Evolutionary conservation across 2,329 filamentous ascomycete genomes (phyloP).

Genomic region (Phaeoacremonium minimum): DNA sequence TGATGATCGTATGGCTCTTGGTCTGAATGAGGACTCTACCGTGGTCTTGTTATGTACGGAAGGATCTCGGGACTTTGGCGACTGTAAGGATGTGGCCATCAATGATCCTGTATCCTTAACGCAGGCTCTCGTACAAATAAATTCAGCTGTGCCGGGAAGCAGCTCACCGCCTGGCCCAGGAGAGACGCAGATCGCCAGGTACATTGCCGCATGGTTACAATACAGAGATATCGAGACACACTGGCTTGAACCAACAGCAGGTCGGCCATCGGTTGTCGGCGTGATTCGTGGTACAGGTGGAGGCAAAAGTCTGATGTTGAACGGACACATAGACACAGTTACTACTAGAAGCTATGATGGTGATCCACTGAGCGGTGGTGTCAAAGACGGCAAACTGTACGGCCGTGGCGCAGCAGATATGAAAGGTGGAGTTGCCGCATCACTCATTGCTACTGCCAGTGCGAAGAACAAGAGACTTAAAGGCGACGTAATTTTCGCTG

Average conservation of each 20-base stretch:
- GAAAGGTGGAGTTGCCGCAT: slow-evolving; percentile 46
- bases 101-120: slow-evolving; percentile 38
- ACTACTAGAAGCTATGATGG: slow-evolving; percentile 39
- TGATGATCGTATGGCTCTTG: slow-evolving; percentile 25
- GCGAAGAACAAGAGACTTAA: slow-evolving; percentile 26
- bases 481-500: slow-evolving; percentile 48
- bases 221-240: slow-evolving; percentile 46
- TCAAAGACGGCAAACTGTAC: slow-evolving; percentile 32
- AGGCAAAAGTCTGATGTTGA: slow-evolving; percentile 45
- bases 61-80: slow-evolving; percentile 48
- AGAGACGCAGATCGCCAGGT: slow-evolving; percentile 39
- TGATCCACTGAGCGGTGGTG: slow-evolving; percentile 36
- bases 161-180: slow-evolving; percentile 36
- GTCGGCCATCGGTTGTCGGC: slow-evolving; percentile 46
- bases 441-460: slow-evolving; percentile 33
- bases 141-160: slow-evolving; percentile 42
- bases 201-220: slow-evolving; percentile 44
- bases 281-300: slow-evolving; percentile 39
- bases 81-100: slow-evolving; percentile 32
- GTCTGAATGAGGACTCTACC: slow-evolving; percentile 42
- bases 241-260: slow-evolving; percentile 38
- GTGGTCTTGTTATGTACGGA: slow-evolving; percentile 67
- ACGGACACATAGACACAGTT: slow-evolving; percentile 50
- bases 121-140: slow-evolving; percentile 39
- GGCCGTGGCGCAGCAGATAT: slow-evolving; percentile 46